Evolutionary conservation across 768 basidiomycete genomes (phyloP).

Genomic region (Leccinum arenicola): DNA sequence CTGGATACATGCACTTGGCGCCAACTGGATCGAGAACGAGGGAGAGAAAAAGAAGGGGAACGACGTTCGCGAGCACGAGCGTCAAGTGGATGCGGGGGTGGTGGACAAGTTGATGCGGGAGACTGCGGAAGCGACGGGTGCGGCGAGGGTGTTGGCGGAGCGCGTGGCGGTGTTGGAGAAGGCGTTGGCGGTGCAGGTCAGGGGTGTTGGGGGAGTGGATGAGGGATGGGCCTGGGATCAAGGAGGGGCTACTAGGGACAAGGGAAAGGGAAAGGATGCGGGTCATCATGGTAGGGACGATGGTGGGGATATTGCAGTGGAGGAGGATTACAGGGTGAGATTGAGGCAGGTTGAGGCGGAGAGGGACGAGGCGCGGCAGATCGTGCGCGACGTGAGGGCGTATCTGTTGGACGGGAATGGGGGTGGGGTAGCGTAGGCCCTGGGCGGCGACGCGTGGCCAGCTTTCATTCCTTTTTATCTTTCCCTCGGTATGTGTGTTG

Average conservation of each 20-base stretch:
- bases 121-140: constrained; percentile 16
- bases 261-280: not conserved
- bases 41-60: not conserved
- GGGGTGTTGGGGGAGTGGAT: not conserved
- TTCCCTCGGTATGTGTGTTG: no score
- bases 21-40: not conserved
- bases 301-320: not conserved
- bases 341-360: constrained; percentile 17
- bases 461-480: no score
- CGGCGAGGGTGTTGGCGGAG: constrained; percentile 19
- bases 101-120: constrained; percentile 19
- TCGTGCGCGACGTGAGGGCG: constrained; percentile 16
- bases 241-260: not conserved
- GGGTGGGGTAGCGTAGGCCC: not conserved
- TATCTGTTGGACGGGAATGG: constrained; percentile 13
- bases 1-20: not conserved
- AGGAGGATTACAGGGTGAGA: constrained; percentile 7
- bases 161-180: constrained; percentile 25
- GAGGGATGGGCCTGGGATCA: not conserved
- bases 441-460: no score
- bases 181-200: constrained; percentile 7
- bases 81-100: not conserved
- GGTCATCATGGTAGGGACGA: not conserved
- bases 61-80: not conserved
- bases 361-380: constrained; percentile 17